These are phyloP conservation scores for Kalanchoe fedtschenkoi DNA, from an alignment of 164 flowering plant species.

Conservation along the genomic window DNA sequence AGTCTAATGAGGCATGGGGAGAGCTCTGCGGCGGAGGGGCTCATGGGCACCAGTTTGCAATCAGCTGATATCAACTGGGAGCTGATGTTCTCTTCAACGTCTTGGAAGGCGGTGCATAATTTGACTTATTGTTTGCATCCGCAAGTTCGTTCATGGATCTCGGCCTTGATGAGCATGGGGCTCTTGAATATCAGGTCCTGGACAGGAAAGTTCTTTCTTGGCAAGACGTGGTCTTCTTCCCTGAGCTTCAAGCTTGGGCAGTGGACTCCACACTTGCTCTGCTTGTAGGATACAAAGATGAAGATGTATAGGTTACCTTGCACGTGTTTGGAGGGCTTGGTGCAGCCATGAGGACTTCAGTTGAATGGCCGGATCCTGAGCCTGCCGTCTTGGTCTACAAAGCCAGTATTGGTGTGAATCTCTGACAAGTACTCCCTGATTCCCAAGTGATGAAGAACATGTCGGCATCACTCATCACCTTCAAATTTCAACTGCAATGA, in stretches of 20 bases:
- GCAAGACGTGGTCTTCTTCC: conserved; percentile 20
- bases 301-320: conserved; percentile 44
- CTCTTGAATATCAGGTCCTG: conserved; percentile 11
- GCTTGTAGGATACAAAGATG: no score
- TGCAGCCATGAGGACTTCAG: conserved; percentile 54
- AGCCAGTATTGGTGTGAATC: conserved; percentile 67
- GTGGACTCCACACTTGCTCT: conserved; percentile 12
- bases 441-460: conserved; percentile 59
- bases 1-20: neutral
- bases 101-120: neutral
- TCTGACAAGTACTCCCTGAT: conserved; percentile 50
- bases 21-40: neutral
- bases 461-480: conserved; percentile 80
- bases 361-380: conserved; percentile 54
- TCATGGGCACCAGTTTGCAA: neutral
- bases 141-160: conserved; percentile 16
- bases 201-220: conserved; percentile 22
- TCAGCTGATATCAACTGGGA: neutral
- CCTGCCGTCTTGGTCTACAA: conserved; percentile 52
- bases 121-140: neutral
- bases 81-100: neutral
- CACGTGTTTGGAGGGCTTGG: conserved; percentile 87
- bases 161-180: conserved; percentile 12
- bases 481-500: conserved; percentile 63
- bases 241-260: conserved; percentile 18